These are phyloP conservation scores for Aspergillus coremiiformis DNA, from an alignment of 495 filamentous ascomycete genomes.

Conservation along the genomic window DNA sequence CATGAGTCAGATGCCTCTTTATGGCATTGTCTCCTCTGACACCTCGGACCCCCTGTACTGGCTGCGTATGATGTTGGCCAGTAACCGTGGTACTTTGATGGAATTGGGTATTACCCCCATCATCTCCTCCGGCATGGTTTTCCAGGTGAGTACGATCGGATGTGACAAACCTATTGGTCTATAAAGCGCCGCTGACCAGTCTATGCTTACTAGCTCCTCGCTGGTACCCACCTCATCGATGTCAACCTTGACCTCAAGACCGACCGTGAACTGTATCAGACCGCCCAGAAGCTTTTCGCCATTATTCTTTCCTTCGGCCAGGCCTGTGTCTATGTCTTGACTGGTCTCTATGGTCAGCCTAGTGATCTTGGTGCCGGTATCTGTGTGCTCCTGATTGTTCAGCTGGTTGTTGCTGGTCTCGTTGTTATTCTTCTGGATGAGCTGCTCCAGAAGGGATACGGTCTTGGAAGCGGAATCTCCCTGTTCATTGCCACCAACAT, in stretches of 20 bases:
- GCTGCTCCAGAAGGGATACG: slow-evolving; percentile 98
- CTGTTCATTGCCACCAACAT: slow-evolving; percentile 99
- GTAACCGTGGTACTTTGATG: slow-evolving; percentile 98
- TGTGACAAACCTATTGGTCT: background rate
- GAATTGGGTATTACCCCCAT: slow-evolving; percentile 98
- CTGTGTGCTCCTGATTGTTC: slow-evolving; percentile 93
- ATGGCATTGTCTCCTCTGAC: slow-evolving; percentile 94
- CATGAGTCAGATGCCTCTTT: slow-evolving; percentile 99
- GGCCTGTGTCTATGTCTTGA: slow-evolving; percentile 93
- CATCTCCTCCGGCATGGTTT: slow-evolving; percentile 99
- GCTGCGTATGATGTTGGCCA: slow-evolving; percentile 99
- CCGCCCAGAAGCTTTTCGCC: slow-evolving; percentile 98
- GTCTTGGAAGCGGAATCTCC: slow-evolving; percentile 95
- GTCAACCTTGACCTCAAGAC: slow-evolving; percentile 99
- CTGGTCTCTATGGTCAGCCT: slow-evolving; percentile 93
- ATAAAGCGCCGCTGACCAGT: background rate
- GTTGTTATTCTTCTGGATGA: slow-evolving; percentile 99
- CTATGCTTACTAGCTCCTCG: slow-evolving; percentile 56
- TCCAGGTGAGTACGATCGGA: slow-evolving; percentile 56
- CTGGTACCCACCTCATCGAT: slow-evolving; percentile 98
- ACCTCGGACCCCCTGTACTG: slow-evolving; percentile 97
- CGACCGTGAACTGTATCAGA: slow-evolving; percentile 99
- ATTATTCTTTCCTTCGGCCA: slow-evolving; percentile 97
- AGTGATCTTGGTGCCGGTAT: slow-evolving; percentile 95
- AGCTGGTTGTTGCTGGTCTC: slow-evolving; percentile 92